Evolutionary conservation across 2,329 filamentous ascomycete genomes (phyloP), one percentile per base, ranked within the genome.

Genomic region (Myotisia sp.): DNA sequence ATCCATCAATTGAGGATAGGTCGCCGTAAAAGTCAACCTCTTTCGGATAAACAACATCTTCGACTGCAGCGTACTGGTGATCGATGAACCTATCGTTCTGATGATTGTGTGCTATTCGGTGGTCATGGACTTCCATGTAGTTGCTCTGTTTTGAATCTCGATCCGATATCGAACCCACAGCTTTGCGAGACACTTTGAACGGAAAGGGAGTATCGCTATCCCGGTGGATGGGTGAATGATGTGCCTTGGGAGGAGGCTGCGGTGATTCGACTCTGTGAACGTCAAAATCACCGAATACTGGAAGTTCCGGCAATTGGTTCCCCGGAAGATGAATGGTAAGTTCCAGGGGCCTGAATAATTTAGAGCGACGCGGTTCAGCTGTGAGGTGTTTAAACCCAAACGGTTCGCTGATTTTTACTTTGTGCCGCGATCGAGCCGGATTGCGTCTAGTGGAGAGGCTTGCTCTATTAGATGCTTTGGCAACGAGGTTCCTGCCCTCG

Each of bases 291-390:
- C 56, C 53, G 39, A 67, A 67, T 16, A 50, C 49, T 13, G 63
- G 63, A 19, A 67, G 50, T 37, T 61, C 53, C 18, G 63, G 60
- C 9, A 65, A 45, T 37, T 53, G 51, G 44, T 63, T 60, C 24
- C 54, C 54, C n/a, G 58, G 52, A 34, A 52, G 45, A 44, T 64
- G 56, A 34, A 67, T 64, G 43, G 55, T 65, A 29, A 66, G 49
- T 45, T 65, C 55, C n/a, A 66, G 48, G 3, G 62, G 62, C 21
- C 54, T 47, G 42, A 58, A 64, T 9, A 42, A 40, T 13, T 42
- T 42, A 14, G 34, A 37, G 17, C 43, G 38, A 21, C 36, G 35
- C 31, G 24, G 22, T 14, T 23, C 10, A 3, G 21, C 8, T 34
- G 31, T 22, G 47, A 46, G 26, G 50, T 46, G 10, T 61, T 56